Evolutionary conservation across 1,284 basidiomycete species (phyloP).

Genomic region (Puccinia triticina): DNA sequence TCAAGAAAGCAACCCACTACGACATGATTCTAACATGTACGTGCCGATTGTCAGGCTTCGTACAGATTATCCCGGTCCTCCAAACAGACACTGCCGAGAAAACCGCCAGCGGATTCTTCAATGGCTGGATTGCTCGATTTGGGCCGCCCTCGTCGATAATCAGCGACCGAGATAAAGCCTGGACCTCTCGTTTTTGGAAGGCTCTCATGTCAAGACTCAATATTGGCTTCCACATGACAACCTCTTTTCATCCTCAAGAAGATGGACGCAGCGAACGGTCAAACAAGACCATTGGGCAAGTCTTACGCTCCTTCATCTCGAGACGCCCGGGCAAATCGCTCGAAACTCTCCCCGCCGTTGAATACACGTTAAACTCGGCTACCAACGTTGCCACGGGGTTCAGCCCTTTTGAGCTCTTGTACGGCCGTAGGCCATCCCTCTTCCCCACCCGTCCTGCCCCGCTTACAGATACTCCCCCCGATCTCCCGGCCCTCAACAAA

Average conservation of each 20-base stretch:
- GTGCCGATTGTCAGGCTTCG: too few species aligned
- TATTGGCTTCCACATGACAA: constrained; percentile 42
- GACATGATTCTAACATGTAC: neutral
- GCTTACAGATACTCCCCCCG: neutral
- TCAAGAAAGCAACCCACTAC: neutral
- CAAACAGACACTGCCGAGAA: neutral
- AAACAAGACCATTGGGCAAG: constrained; percentile 59
- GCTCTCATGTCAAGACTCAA: neutral
- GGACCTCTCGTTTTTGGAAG: neutral
- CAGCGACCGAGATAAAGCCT: constrained; percentile 4
- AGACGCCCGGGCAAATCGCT: too few species aligned
- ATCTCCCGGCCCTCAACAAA: neutral
- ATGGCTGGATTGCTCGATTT: neutral
- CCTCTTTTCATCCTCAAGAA: constrained; percentile 56
- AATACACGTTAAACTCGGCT: too few species aligned
- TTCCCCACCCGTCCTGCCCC: too few species aligned
- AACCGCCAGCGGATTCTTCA: neutral
- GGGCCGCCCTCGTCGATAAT: neutral
- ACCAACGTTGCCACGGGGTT: too few species aligned
- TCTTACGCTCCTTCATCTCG: too few species aligned
- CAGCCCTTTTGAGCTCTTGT: too few species aligned
- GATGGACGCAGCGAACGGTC: constrained; percentile 58
- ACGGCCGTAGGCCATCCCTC: too few species aligned
- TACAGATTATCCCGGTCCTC: neutral
- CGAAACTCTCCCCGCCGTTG: too few species aligned